Base-by-base conservation (phyloP, 2,329 filamentous ascomycete genomes). In the Botrytis pseudocinerea region DNA sequence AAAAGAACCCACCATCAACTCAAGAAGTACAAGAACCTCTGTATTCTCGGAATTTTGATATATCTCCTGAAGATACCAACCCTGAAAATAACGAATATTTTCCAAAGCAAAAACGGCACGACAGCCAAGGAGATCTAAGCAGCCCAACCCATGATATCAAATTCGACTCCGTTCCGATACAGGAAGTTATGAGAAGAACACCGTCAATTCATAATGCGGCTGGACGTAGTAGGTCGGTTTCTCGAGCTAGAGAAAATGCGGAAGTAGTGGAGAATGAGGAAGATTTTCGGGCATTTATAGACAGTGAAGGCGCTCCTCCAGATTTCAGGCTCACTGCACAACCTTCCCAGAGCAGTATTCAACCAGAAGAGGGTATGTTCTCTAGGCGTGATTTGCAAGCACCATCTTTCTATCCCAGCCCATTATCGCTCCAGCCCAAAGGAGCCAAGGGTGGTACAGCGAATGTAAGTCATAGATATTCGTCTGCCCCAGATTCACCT, bases 361-460 rank as follows among this genome's bases (percentile, higher is more conserved):
- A 69, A 68, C 62, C 70, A 51, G 70, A 72, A 38, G 70, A 72
- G 42, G 70, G 70, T 35, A 42, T 72, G 70, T 72, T 72, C 60
- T 69, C 51, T 57, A 66, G 66, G 54, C 48, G 51, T 4, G 28
- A 46, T 9, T 28, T 48, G 35, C 38, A 60, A 73, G 54, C 12
- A 20, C 3, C 35, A 44, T 66, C 68, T 32, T 61, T 57, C 22
- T 54, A 38, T 48, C 60, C 65, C 1, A 62, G 32, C 14, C 64
- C 71, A 28, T 40, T 73, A 44, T 54, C 57, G 22, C 42, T 44
- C 22, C 32, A 44, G 7, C 48, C 75, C 1, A 75, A 75, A 63
- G 70, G 69, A 25, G 44, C 76, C 12, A 76, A 74, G 20, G 64
- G 54, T 74, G 73, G 61, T 64, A 65, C 76, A 20, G 73, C 72